Conservation (phyloP, 2,329 filamentous ascomycete genomes). For the Ilyonectria destructans region DNA sequence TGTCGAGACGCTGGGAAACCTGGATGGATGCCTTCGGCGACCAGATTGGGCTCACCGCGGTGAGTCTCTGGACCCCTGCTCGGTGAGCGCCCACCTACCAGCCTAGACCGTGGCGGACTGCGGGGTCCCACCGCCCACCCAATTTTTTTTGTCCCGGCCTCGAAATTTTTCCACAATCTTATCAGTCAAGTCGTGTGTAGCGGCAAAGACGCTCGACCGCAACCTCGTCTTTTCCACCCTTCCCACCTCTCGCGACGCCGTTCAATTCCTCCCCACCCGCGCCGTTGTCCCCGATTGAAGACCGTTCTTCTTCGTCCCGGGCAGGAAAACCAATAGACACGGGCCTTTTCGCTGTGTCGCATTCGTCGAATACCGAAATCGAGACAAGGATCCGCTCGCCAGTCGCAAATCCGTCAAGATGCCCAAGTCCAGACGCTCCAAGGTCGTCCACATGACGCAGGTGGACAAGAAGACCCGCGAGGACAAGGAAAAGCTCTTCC, state of each 20-base stretch:
- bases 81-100: conserved; percentile 40
- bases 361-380: background rate
- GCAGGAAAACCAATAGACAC: conserved; percentile 12
- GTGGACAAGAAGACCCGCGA: conserved; percentile 94
- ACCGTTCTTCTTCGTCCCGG: conserved; percentile 14
- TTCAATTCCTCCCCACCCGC: background rate
- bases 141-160: conserved; percentile 45
- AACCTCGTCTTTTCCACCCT: conserved; percentile 6
- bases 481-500: conserved; percentile 90
- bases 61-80: conserved; percentile 33
- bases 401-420: conserved; percentile 67
- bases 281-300: background rate
- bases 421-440: conserved; percentile 97
- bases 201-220: conserved; percentile 21
- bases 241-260: background rate
- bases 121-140: conserved; percentile 50
- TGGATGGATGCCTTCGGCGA: background rate
- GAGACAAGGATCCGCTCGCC: conserved; percentile 7
- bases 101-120: conserved; percentile 33
- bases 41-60: conserved; percentile 19
- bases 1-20: background rate
- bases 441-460: conserved; percentile 90
- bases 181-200: conserved; percentile 43
- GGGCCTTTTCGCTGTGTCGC: conserved; percentile 1
- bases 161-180: conserved; percentile 56